These are phyloP conservation scores for Bigelowiella natans DNA, from an alignment of 78 protist genomes.

Conservation along the genomic window DNA sequence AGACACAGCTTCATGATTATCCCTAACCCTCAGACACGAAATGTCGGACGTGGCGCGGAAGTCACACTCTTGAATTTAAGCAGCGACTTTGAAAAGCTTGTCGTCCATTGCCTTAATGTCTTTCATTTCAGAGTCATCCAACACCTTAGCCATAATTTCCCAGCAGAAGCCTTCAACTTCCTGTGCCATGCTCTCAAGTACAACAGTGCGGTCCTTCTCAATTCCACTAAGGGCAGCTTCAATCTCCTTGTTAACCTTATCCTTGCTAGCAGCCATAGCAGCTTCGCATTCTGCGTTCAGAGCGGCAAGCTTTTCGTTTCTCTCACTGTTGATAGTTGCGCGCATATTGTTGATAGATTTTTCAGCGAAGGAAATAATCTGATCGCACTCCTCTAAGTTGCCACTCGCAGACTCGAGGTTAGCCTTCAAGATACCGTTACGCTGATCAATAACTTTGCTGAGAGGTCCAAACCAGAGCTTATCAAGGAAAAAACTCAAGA, in stretches of 20 bases:
- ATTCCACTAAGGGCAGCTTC: background rate
- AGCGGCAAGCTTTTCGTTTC: background rate
- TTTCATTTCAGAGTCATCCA: too few species aligned
- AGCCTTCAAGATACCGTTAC: background rate
- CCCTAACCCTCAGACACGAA: too few species aligned
- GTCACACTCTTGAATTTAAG: too few species aligned
- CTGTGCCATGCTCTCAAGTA: background rate
- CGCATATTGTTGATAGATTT: background rate
- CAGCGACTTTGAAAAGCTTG: too few species aligned
- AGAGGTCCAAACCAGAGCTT: background rate
- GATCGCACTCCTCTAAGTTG: background rate
- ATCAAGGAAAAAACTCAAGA: background rate
- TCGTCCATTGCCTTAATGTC: too few species aligned
- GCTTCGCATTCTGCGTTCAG: background rate
- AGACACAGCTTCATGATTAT: too few species aligned
- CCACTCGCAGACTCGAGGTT: background rate
- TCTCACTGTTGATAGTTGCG: background rate
- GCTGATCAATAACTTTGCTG: background rate
- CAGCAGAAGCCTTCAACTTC: background rate
- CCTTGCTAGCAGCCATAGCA: background rate
- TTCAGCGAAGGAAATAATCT: background rate
- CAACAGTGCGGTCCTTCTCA: background rate
- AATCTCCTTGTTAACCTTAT: background rate
- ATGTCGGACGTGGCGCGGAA: too few species aligned
- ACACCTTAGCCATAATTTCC: background rate